Evolutionary conservation across 1,284 basidiomycete species (phyloP), one percentile per base, ranked within the genome.

Genomic region (Crepidotus sp.): DNA sequence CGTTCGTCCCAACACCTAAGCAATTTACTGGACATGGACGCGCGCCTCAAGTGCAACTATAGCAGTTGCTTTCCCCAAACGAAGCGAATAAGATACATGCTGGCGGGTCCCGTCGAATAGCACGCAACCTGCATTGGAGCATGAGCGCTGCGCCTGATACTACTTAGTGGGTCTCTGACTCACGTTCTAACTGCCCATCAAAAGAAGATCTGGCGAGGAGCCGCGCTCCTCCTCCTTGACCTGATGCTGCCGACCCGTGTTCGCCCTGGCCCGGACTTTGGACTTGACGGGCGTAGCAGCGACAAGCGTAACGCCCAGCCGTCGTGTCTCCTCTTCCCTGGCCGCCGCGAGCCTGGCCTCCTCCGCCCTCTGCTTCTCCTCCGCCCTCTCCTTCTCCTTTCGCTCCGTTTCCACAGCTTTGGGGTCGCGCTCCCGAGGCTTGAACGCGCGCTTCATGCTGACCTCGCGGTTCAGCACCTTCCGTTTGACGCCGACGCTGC

Each of bases 361-460:
- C 42, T 54, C 59, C 35, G 34, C 42, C 38, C 39, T 46, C 38
- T 41, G 51, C 50, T 48, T 59, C 46, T 52, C 54, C 53, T 59
- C 57, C 36, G 25, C 50, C 45, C 40, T 53, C 51, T 36, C 45
- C 38, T 36, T 34, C 41, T 46, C 45, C 29, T 30, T 33, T 6
- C 49, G 40, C 31, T 40, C 51, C 13, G 40, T 36, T 4, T 42
- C 48, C 10, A 25, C 29, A 1, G 41, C n/a, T 8, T 32, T 55
- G 27, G 43, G 40, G 29, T 51, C 54, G 30, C 46, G 45, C 29
- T 45, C 46, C 5, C 45, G 68, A 0, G 64, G 63, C 55, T 76
- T 80, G 63, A 85, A 83, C 17, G 63, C 72, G 18, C 77, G 71
- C 10, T 75, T 77, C 83, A 85, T 85, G 60, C 78, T 83, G 51